These are phyloP conservation scores for Venustampulla echinocandica DNA, from an alignment of 495 filamentous ascomycete genomes.

Conservation along the genomic window DNA sequence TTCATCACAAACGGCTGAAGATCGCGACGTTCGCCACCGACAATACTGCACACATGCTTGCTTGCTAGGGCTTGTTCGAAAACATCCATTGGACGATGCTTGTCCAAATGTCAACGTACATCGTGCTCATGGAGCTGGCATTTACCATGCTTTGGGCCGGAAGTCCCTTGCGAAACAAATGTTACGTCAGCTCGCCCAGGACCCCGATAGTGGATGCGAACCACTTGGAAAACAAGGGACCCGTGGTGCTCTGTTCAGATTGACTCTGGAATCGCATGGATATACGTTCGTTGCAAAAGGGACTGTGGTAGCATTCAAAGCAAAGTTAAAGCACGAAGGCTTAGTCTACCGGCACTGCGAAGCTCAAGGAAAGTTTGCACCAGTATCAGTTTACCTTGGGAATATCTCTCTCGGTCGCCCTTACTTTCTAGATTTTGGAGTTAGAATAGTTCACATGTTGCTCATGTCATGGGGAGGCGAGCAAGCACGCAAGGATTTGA, in stretches of 20 bases:
- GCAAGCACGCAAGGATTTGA: slow-evolving; percentile 15
- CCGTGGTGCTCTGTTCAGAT: too few relatives aligned
- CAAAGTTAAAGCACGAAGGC: slow-evolving; percentile 32
- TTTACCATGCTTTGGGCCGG: slow-evolving; percentile 9
- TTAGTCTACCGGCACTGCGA: slow-evolving; percentile 31
- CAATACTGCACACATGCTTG: slow-evolving; percentile 16
- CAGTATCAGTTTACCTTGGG: slow-evolving; percentile 37
- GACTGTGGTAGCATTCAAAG: slow-evolving; percentile 27
- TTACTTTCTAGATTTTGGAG: slow-evolving; percentile 24
- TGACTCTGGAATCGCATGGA: too few relatives aligned
- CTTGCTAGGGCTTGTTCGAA: slow-evolving; percentile 15
- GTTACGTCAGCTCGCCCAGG: slow-evolving; percentile 9
- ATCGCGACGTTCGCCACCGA: slow-evolving; percentile 11
- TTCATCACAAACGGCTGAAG: slow-evolving; percentile 11
- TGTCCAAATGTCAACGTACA: too few relatives aligned
- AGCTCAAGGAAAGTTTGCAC: too few relatives aligned
- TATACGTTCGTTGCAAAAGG: slow-evolving; percentile 40
- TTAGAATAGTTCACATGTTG: slow-evolving; percentile 36
- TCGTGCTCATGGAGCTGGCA: slow-evolving; percentile 9
- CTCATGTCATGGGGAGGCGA: slow-evolving; percentile 38
- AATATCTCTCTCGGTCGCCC: slow-evolving; percentile 30
- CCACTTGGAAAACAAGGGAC: too few relatives aligned
- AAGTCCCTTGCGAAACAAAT: slow-evolving; percentile 10
- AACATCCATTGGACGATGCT: slow-evolving; percentile 10
- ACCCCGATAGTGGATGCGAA: too few relatives aligned